Evolutionary conservation across 306 rosid genomes (phyloP).

Genomic region (barrel medic (Medicago truncatula)): MtrunA17r5.0-ANR NC_053043.1:7212501-7213000

Average conservation of each 20-base stretch:
- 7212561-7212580: background rate
- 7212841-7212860: constrained; percentile 12
- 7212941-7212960: too few relatives aligned
- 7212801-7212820: constrained; percentile 91
- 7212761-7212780: constrained; percentile 89
- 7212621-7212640: background rate
- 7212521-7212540: background rate
- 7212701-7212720: constrained; percentile 88
- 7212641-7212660: background rate
- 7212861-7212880: too few relatives aligned
- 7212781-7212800: constrained; percentile 85
- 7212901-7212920: too few relatives aligned
- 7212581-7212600: background rate
- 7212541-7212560: background rate
- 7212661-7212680: constrained; percentile 81
- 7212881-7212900: too few relatives aligned
- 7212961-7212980: background rate
- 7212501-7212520: background rate
- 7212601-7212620: background rate
- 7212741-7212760: constrained; percentile 99
- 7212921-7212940: too few relatives aligned
- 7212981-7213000: too few relatives aligned
- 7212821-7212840: constrained; percentile 67
- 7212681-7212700: constrained; percentile 61
- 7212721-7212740: constrained; percentile 96